Conservation (phyloP, 2,329 filamentous ascomycete species). For the Aureobasidium vineae region DNA sequence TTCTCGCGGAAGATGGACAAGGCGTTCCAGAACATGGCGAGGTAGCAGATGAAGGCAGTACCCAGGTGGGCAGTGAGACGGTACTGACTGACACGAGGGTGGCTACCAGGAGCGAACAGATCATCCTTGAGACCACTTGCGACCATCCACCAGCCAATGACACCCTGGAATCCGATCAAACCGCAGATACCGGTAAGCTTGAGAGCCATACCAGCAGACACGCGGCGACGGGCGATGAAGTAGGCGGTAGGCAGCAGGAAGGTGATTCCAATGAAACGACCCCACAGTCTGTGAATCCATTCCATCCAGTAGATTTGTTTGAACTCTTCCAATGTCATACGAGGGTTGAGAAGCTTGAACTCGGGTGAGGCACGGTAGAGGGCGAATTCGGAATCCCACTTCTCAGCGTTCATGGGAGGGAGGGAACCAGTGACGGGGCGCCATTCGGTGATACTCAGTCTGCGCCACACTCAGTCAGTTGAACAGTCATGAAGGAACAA, state of each 20-base stretch:
- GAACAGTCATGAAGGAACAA: background rate
- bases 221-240: slow-evolving; percentile 76
- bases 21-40: slow-evolving; percentile 89
- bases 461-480: slow-evolving; percentile 40
- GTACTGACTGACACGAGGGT: slow-evolving; percentile 94
- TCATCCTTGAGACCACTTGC: slow-evolving; percentile 95
- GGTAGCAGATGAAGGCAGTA: slow-evolving; percentile 88
- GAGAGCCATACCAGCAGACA: slow-evolving; percentile 72
- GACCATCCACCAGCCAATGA: slow-evolving; percentile 99
- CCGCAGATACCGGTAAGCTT: slow-evolving; percentile 79
- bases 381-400: slow-evolving; percentile 90
- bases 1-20: slow-evolving; percentile 78
- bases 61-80: slow-evolving; percentile 84
- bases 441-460: slow-evolving; percentile 98
- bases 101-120: slow-evolving; percentile 83
- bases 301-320: slow-evolving; percentile 99
- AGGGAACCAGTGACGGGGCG: slow-evolving; percentile 89
- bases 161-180: slow-evolving; percentile 90
- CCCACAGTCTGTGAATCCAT: slow-evolving; percentile 95
- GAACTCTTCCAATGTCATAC: slow-evolving; percentile 91
- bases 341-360: slow-evolving; percentile 85
- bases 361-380: slow-evolving; percentile 93
- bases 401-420: slow-evolving; percentile 71
- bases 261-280: slow-evolving; percentile 82
- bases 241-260: slow-evolving; percentile 87